Conservation (phyloP, 2,329 filamentous ascomycete species). For the Colletotrichum phormii region DNA sequence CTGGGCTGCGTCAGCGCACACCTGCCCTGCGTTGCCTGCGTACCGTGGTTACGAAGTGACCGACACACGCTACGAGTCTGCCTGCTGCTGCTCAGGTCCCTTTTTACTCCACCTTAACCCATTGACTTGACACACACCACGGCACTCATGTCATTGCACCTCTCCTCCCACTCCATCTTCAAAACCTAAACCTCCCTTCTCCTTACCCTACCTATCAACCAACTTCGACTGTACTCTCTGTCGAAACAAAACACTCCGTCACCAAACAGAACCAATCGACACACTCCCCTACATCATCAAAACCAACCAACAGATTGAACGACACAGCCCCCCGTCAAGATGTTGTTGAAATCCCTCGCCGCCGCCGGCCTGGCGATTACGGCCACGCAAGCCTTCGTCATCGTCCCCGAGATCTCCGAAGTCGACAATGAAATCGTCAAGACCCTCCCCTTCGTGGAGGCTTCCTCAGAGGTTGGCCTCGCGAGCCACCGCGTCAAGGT, state of each 20-base stretch:
- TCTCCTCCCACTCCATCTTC: conserved; percentile 22
- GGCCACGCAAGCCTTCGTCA: conserved; percentile 59
- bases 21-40: conserved; percentile 17
- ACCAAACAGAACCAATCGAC: background rate
- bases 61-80: conserved; percentile 5
- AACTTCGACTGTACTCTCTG: background rate
- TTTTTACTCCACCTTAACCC: conserved; percentile 27
- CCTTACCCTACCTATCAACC: background rate
- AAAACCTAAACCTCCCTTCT: background rate
- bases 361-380: conserved; percentile 48
- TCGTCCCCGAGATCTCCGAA: conserved; percentile 62
- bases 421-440: conserved; percentile 57
- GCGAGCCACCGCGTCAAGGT: conserved; percentile 58
- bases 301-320: background rate
- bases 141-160: conserved; percentile 29
- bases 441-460: conserved; percentile 48
- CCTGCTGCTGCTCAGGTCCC: conserved; percentile 16
- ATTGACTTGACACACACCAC: background rate
- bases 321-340: conserved; percentile 37
- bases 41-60: background rate
- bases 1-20: conserved; percentile 6
- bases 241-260: background rate
- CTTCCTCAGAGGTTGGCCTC: conserved; percentile 40
- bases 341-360: conserved; percentile 48
- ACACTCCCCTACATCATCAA: background rate